Evolutionary conservation across 1,284 basidiomycete genomes (phyloP).

Genomic region (Leccinum variabile): DNA sequence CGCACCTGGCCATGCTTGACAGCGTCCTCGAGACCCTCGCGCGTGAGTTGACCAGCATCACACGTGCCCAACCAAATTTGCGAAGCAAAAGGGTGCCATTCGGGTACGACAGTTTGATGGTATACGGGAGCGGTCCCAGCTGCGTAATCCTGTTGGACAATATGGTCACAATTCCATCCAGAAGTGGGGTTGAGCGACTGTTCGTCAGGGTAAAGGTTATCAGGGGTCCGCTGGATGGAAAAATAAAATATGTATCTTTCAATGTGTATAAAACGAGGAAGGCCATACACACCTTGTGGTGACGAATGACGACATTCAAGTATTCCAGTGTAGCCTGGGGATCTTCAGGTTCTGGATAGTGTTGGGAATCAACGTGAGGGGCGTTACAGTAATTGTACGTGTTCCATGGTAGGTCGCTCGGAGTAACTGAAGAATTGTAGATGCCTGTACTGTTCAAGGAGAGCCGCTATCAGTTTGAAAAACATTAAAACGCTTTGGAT

Average conservation of each 20-base stretch:
- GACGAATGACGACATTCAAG: conserved; percentile 45
- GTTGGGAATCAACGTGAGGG: conserved; percentile 45
- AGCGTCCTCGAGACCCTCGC: conserved; percentile 48
- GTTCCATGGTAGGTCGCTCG: conserved; percentile 44
- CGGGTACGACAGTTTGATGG: conserved; percentile 41
- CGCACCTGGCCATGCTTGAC: conserved; percentile 48
- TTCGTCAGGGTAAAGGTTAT: conserved; percentile 42
- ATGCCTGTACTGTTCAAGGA: conserved; percentile 24
- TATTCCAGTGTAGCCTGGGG: conserved; percentile 38
- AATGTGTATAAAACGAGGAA: not conserved
- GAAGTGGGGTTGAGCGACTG: conserved; percentile 40
- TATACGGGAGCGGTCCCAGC: conserved; percentile 39
- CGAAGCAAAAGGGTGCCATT: conserved; percentile 47
- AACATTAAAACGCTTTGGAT: not conserved
- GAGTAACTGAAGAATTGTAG: conserved; percentile 45
- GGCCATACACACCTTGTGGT: conserved; percentile 44
- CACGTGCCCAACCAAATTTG: conserved; percentile 58
- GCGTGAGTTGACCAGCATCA: conserved; percentile 53
- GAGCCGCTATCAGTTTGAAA: conserved; percentile 10
- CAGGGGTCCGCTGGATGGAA: conserved; percentile 24
- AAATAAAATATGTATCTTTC: not conserved
- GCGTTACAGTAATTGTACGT: conserved; percentile 59
- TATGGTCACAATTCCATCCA: conserved; percentile 44
- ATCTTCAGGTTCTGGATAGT: conserved; percentile 37
- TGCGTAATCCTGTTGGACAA: conserved; percentile 40